Percentiles rank a stretch among this genome's conserved stretches.
Conservation (phyloP, 139 green algal species). For the Chlamydomonas incerta region DNA sequence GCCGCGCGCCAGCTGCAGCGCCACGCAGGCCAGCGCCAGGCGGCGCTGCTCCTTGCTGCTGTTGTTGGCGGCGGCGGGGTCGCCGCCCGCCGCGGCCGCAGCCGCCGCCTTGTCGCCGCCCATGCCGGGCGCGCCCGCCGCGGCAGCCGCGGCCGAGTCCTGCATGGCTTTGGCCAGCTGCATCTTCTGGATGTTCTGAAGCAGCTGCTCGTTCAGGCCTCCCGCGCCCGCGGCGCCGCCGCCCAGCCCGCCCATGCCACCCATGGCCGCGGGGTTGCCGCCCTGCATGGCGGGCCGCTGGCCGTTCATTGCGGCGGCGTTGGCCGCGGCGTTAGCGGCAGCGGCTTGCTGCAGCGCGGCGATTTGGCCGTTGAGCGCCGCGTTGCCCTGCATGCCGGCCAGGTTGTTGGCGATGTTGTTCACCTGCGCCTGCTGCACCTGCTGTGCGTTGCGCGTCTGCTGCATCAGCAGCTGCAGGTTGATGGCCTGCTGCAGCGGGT, state of each 20-base stretch:
- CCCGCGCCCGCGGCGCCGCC: neutral
- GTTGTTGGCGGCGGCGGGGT: conserved; percentile 7
- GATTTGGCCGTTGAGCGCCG: neutral
- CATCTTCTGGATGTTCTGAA: conserved; percentile 38
- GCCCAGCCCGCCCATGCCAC: neutral
- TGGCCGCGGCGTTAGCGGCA: conserved; percentile 5
- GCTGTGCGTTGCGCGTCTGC: conserved; percentile 25
- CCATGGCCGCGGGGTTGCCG: conserved; percentile 1
- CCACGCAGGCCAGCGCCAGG: conserved; percentile 62
- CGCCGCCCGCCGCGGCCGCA: neutral
- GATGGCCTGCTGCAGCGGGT: conserved; percentile 38
- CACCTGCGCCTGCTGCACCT: conserved; percentile 45
- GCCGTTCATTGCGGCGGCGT: neutral
- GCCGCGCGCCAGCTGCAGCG: conserved; percentile 55
- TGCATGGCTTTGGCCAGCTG: conserved; percentile 38
- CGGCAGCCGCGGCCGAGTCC: neutral
- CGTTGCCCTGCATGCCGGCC: conserved; percentile 23
- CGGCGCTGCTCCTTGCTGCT: conserved; percentile 58
- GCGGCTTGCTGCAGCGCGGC: conserved; percentile 38
- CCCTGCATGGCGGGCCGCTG: neutral
- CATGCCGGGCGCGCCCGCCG: neutral
- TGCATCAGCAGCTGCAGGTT: conserved; percentile 43
- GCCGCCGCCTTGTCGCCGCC: neutral
- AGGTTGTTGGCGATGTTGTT: conserved; percentile 17
- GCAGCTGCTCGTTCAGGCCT: conserved; percentile 12